A percentile compares a stretch with the other conserved stretches of the same genome.
Conservation (phyloP, 139 green algal species). For the Chlorella sp. region DNA sequence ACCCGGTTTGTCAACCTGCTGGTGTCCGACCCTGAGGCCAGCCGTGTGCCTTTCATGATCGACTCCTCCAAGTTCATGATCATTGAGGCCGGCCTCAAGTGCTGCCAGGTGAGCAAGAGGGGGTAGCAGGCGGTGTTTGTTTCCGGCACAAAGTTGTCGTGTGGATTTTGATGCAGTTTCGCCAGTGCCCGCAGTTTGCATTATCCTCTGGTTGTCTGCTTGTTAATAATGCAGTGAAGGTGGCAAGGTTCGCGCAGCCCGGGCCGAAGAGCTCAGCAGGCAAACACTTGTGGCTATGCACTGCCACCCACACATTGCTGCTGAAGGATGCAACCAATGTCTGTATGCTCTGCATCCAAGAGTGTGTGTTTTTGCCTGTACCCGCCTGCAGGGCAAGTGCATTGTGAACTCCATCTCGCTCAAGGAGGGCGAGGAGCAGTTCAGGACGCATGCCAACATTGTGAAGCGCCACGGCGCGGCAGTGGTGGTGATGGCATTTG, state of each 20-base stretch:
- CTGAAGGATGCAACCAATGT: too few relatives aligned
- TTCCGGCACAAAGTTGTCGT: too few relatives aligned
- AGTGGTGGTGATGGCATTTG: conserved; percentile 99
- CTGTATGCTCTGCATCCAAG: background rate
- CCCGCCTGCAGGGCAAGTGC: conserved; percentile 86
- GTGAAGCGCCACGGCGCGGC: conserved; percentile 92
- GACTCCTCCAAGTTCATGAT: conserved; percentile 98
- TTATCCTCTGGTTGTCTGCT: background rate
- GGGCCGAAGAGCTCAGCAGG: too few relatives aligned
- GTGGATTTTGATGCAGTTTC: too few relatives aligned
- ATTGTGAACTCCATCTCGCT: conserved; percentile 99
- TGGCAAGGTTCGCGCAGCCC: too few relatives aligned
- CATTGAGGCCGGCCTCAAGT: conserved; percentile 98
- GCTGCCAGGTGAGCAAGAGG: conserved; percentile 67
- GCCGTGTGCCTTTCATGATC: conserved; percentile 98
- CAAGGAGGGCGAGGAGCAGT: conserved; percentile 97
- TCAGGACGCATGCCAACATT: conserved; percentile 83
- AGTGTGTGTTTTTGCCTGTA: background rate
- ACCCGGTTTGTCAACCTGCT: conserved; percentile 97
- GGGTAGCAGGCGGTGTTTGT: too few relatives aligned
- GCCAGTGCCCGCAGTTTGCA: too few relatives aligned
- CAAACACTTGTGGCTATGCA: background rate
- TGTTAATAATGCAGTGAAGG: too few relatives aligned
- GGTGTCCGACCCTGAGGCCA: conserved; percentile 95
- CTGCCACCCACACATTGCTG: background rate